Evolutionary conservation across 2,329 filamentous ascomycete species (phyloP).

Genomic region (Rachicladosporium sp.): DNA sequence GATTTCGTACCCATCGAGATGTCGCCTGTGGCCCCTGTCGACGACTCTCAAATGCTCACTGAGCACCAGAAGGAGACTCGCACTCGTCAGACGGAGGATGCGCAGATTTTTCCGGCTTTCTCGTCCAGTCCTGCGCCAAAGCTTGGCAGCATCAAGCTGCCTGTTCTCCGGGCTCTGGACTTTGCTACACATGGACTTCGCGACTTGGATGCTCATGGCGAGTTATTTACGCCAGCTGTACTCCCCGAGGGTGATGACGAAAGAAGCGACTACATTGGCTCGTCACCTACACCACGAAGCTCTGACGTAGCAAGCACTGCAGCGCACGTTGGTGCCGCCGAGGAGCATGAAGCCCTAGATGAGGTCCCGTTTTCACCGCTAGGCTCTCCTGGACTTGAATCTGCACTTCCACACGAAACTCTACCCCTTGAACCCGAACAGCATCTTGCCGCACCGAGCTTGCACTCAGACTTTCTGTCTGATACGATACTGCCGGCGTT

Average conservation of each 20-base stretch:
- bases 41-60: slow-evolving; percentile 63
- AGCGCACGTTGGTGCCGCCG: neutral
- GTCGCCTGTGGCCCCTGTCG: slow-evolving; percentile 29
- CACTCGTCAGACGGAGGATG: slow-evolving; percentile 54
- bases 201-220: slow-evolving; percentile 15
- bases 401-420: neutral
- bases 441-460: slow-evolving; percentile 1
- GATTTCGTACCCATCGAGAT: slow-evolving; percentile 60
- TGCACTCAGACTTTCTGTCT: slow-evolving; percentile 13
- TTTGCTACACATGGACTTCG: slow-evolving; percentile 11
- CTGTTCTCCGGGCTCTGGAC: slow-evolving; percentile 10
- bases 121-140: slow-evolving; percentile 38
- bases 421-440: neutral
- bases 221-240: slow-evolving; percentile 31
- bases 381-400: neutral
- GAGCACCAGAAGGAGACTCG: slow-evolving; percentile 68
- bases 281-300: slow-evolving; percentile 40
- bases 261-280: slow-evolving; percentile 37
- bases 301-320: slow-evolving; percentile 4
- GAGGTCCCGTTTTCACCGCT: slow-evolving; percentile 4
- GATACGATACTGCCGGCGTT: slow-evolving; percentile 14
- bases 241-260: slow-evolving; percentile 23
- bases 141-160: slow-evolving; percentile 1
- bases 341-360: slow-evolving; percentile 1
- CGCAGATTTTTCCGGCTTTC: slow-evolving; percentile 56